Base-by-base conservation (phyloP, 1,139 yeast genomes). In the Debaryomyces sp. region DNA sequence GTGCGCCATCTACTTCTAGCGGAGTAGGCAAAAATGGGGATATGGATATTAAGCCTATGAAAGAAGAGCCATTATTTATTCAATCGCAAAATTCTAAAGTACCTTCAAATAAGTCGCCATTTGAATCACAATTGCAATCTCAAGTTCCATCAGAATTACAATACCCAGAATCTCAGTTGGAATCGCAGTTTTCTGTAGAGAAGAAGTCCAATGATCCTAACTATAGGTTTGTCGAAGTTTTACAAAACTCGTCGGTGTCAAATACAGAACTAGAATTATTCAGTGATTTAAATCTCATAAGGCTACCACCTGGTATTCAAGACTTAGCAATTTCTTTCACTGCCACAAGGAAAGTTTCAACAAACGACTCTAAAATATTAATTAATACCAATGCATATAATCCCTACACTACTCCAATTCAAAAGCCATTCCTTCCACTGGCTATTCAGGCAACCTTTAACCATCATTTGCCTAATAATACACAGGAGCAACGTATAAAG, bases 241-340 rank as follows among this genome's bases (percentile, higher is more conserved):
- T 75, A 46, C 60, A 59, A 47, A 63, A 67, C 48, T 72, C 78
- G 0, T 52, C 61, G 1, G 59, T 75, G 34, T 59, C 73, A 2
- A 61, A 61, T 17, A 58, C 60, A 6, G 81, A 76, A 54, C 49
- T 61, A 30, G 68, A 64, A 38, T 58, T 76, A 42, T 75, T 75
- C 51, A 64, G 73, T 37, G 77, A 75, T 55, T 49, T 61, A 44
- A 65, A 74, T 49, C 71, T 85, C 51, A 63, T 83, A 37, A 71
- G 69, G 44, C 65, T 84, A 46, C 92, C 94, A 4, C 85, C 89
- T 6, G 95, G 95, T 26, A 78, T 87, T 36, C 92, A 87, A 63
- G 85, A 84, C 57, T 76, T 83, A 50, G 75, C 83, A 1, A 61
- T 80, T 22, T 80, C 87, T 0, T 80, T 76, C 57, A 75, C 78